Base-by-base conservation (phyloP, 2,329 filamentous ascomycete genomes). In the Alternaria gaisen region DNA sequence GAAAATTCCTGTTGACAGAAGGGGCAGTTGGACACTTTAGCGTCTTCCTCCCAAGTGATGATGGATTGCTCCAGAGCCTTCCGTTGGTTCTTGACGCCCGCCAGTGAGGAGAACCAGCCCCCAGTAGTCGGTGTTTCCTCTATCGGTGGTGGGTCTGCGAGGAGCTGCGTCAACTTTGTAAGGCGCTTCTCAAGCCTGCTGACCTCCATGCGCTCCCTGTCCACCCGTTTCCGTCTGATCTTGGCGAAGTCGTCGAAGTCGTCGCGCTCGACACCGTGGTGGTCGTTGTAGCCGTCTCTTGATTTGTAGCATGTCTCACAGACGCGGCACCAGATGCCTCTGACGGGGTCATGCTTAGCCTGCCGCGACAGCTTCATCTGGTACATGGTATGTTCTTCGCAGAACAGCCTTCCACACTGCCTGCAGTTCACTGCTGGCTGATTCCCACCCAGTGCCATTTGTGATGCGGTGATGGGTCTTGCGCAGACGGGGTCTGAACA, bases 301-400 rank as follows among this genome's bases (percentile, higher is more conserved):
- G 93, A 97, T 81, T 97, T 98, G 82, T 95, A 99, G 80, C 95
- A 99, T n/a, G 95, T 98, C 82, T 99, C 95, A 76, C 95, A 99
- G 2, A 98, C 94, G 53, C 95, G 84, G 70, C 92, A 97, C 95
- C 95, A 99, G 69, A 92, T 87, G 8, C 95, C 95, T 63, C 94
- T 85, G 1, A 95, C 88, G 0, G 95, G 94, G 66, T 99, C 95
- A 79, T 97, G 93, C 60, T 90, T 87, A 4, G 95, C 95, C 30
- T 93, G 91, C 56, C 94, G 86, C 9, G 94, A 97, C 11, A 99
- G 84, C 83, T 96, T 97, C 91, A 98, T 98, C 82, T 99, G 94
- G 75, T 98, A 99, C 94, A 99, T 97, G 53, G 95, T 98, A 77
- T 99, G 95, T 70, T 94, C 92, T 74, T 98, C 95, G 79, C 95